These are phyloP conservation scores for Deinandra increscens DNA, from an alignment of 129 eudicot species.

Conservation along the genomic window DNA sequence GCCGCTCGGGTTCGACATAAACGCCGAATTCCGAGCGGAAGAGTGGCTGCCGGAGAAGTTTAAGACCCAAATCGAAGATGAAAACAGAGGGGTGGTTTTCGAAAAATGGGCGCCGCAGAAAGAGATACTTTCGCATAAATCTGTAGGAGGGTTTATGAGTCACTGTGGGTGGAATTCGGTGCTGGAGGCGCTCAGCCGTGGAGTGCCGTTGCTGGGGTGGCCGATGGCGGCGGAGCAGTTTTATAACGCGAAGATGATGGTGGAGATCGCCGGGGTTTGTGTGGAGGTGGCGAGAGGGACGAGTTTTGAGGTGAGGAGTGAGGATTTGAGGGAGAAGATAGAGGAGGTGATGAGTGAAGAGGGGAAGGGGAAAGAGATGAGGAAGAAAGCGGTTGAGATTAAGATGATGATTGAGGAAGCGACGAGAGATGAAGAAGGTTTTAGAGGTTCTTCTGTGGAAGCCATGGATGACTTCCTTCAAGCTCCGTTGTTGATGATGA, in stretches of 20 bases:
- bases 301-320: conserved; percentile 41
- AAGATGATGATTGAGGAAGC: conserved; percentile 40
- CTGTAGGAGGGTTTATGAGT: conserved; percentile 43
- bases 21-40: conserved; percentile 45
- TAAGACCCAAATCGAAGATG: conserved; percentile 17
- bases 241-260: conserved; percentile 52
- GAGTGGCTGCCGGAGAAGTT: conserved; percentile 67
- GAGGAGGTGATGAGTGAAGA: conserved; percentile 47
- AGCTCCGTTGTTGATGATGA: conserved; percentile 39
- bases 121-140: conserved; percentile 48
- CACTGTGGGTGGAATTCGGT: conserved; percentile 81
- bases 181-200: conserved; percentile 47
- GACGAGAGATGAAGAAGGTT: conserved; percentile 27
- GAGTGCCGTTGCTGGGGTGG: conserved; percentile 63
- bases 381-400: conserved; percentile 42
- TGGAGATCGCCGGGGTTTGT: conserved; percentile 45
- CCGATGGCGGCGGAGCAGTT: conserved; percentile 61
- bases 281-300: conserved; percentile 62
- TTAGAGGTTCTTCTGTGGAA: conserved; percentile 52
- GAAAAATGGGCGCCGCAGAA: conserved; percentile 65
- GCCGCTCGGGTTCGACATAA: conserved; percentile 52
- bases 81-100: conserved; percentile 45
- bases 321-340: conserved; percentile 49
- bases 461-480: conserved; percentile 55
- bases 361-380: conserved; percentile 43